Conservation (phyloP, 2,329 filamentous ascomycete genomes). For the Cercospora citrullina region DNA sequence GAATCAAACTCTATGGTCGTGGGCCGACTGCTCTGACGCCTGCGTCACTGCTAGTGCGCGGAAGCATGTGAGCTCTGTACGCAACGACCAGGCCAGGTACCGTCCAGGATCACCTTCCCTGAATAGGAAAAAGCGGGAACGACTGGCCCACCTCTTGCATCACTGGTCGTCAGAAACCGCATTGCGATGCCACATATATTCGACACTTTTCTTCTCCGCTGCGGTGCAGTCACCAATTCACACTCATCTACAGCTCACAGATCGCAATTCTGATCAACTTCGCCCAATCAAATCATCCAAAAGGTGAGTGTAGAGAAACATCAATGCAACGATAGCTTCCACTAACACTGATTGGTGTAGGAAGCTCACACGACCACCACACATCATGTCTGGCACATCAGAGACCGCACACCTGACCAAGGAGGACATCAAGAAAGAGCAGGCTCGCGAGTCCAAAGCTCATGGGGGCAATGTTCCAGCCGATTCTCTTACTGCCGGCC, state of each 20-base stretch:
- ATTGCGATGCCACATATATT: constrained; percentile 7
- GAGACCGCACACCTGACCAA: constrained; percentile 51
- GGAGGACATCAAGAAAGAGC: constrained; percentile 52
- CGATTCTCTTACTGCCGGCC: constrained; percentile 47
- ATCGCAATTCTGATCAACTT: not conserved
- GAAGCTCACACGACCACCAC: constrained; percentile 9
- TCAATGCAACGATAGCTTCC: not conserved
- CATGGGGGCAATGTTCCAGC: constrained; percentile 47
- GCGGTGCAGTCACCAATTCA: not conserved
- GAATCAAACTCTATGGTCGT: too few relatives aligned
- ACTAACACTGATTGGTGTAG: not conserved
- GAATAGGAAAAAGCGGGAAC: not conserved
- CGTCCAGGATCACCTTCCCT: not conserved
- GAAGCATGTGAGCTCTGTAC: not conserved
- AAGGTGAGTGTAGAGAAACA: not conserved
- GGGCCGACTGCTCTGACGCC: not conserved
- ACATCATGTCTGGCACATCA: constrained; percentile 39
- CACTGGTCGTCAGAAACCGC: constrained; percentile 6
- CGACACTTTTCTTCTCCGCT: constrained; percentile 8
- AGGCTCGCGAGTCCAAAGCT: constrained; percentile 44
- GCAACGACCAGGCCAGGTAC: not conserved
- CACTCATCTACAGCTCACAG: not conserved
- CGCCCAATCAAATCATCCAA: not conserved
- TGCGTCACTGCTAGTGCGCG: not conserved
- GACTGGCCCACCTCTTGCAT: constrained; percentile 6